Evolutionary conservation across 2,329 filamentous ascomycete genomes (phyloP).

Genomic region (Xylariales sp.): DNA sequence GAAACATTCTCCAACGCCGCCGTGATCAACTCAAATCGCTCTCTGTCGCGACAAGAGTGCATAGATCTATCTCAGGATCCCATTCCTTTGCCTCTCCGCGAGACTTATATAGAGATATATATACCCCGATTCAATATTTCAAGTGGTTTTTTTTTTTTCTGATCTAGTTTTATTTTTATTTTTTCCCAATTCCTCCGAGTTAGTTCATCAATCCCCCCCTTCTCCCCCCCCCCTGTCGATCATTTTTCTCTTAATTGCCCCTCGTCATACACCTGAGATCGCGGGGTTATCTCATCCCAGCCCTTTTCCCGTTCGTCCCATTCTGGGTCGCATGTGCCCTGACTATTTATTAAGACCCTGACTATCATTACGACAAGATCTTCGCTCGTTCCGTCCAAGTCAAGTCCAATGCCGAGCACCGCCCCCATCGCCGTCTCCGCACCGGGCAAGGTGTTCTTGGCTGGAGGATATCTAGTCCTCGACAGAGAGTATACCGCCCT

Average conservation of each 20-base stretch:
- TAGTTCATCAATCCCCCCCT: not conserved
- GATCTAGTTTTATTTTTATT: too few relatives aligned
- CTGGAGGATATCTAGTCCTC: slow-evolving; percentile 94
- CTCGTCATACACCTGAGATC: slow-evolving; percentile 16
- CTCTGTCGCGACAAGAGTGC: not conserved
- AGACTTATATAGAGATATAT: slow-evolving; percentile 10
- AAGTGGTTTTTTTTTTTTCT: not conserved
- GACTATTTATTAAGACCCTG: not conserved
- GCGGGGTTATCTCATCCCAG: slow-evolving; percentile 17
- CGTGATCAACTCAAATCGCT: slow-evolving; percentile 9
- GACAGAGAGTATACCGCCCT: slow-evolving; percentile 86
- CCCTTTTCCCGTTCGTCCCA: slow-evolving; percentile 1
- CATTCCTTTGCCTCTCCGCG: not conserved
- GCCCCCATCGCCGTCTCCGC: slow-evolving; percentile 77
- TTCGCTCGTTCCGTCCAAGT: not conserved
- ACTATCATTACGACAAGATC: slow-evolving; percentile 12
- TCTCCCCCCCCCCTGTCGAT: slow-evolving; percentile 33
- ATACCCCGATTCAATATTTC: slow-evolving; percentile 4
- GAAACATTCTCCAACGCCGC: slow-evolving; percentile 4
- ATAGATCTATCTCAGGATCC: not conserved
- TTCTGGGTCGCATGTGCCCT: slow-evolving; percentile 14
- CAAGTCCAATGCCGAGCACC: slow-evolving; percentile 42
- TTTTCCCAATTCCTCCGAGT: slow-evolving; percentile 6
- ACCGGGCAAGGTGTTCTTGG: slow-evolving; percentile 94
- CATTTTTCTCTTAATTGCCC: slow-evolving; percentile 8